Conservation (phyloP, 2,329 filamentous ascomycete genomes). For the Neospermospora avenae region DNA sequence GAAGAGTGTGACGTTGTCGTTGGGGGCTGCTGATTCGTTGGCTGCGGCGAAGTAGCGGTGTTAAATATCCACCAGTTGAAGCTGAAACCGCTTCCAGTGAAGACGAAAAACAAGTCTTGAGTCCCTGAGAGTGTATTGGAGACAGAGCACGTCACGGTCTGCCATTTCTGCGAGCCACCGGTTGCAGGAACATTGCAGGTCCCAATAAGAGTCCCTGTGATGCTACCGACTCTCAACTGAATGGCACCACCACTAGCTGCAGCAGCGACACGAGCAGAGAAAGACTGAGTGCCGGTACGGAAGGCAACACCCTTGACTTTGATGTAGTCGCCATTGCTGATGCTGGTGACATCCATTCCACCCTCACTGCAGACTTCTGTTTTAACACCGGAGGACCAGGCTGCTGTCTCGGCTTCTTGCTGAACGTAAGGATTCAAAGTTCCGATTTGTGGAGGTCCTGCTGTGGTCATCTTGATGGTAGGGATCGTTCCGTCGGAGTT, state of each 20-base stretch:
- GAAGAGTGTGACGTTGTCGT: not conserved
- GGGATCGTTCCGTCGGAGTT: not conserved
- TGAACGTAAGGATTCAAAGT: not conserved
- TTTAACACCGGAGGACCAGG: not conserved
- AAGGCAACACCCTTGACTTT: not conserved
- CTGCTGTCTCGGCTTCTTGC: not conserved
- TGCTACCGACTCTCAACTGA: not conserved
- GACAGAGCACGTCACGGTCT: not conserved
- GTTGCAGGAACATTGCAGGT: not conserved
- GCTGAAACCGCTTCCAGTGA: not conserved
- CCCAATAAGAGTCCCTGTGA: not conserved
- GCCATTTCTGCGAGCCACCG: not conserved
- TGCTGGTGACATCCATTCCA: not conserved
- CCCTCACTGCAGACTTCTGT: not conserved
- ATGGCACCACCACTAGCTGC: not conserved
- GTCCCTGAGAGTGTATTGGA: not conserved
- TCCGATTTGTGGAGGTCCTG: not conserved
- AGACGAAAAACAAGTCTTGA: not conserved
- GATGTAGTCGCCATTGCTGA: not conserved
- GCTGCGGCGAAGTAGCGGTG: not conserved
- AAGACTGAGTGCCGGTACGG: not conserved
- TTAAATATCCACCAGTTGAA: not conserved
- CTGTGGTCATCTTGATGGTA: not conserved
- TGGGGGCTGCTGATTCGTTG: not conserved
- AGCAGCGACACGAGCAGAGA: not conserved